A percentile compares a stretch with the other conserved stretches of the same genome.
phyloP scores from a whole-genome alignment of 139 green algal genomes.

The Nannochloris sp. region DNA sequence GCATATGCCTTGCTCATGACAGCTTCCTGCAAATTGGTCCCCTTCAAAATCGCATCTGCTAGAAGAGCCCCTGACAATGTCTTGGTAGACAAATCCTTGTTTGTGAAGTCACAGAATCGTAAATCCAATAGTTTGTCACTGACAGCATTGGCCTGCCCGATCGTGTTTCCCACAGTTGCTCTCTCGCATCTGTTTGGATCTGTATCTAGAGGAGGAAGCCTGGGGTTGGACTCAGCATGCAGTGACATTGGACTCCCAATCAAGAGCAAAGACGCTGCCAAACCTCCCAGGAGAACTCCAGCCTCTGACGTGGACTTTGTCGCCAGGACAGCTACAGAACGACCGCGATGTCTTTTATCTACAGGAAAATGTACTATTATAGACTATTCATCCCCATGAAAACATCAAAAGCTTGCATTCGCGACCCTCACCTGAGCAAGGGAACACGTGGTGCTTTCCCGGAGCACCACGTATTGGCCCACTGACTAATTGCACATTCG shows the following conservation, averaged over 20 bases:
- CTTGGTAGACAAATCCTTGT: slow-evolving; percentile 67
- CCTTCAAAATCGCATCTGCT: slow-evolving; percentile 51
- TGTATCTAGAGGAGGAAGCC: slow-evolving; percentile 59
- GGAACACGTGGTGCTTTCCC: too few species aligned
- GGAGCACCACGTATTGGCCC: too few species aligned
- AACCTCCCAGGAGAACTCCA: neutral
- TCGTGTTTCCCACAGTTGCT: slow-evolving; percentile 83
- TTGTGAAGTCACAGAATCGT: slow-evolving; percentile 59
- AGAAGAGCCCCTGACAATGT: slow-evolving; percentile 82
- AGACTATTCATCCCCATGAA: too few species aligned
- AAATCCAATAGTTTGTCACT: slow-evolving; percentile 87
- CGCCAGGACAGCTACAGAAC: neutral
- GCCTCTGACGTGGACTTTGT: neutral
- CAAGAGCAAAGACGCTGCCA: slow-evolving; percentile 9
- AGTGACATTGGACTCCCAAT: slow-evolving; percentile 1
- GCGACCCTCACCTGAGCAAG: too few species aligned
- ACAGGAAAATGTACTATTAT: too few species aligned
- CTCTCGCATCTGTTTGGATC: slow-evolving; percentile 79
- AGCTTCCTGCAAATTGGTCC: slow-evolving; percentile 65
- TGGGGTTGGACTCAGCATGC: slow-evolving; percentile 42
- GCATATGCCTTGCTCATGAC: slow-evolving; percentile 92
- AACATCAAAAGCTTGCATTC: too few species aligned
- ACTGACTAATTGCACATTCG: too few species aligned
- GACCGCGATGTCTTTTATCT: too few species aligned
- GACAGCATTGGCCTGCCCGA: slow-evolving; percentile 92